Conservation (phyloP, 768 basidiomycete genomes). For the Amanita muscaria region DNA sequence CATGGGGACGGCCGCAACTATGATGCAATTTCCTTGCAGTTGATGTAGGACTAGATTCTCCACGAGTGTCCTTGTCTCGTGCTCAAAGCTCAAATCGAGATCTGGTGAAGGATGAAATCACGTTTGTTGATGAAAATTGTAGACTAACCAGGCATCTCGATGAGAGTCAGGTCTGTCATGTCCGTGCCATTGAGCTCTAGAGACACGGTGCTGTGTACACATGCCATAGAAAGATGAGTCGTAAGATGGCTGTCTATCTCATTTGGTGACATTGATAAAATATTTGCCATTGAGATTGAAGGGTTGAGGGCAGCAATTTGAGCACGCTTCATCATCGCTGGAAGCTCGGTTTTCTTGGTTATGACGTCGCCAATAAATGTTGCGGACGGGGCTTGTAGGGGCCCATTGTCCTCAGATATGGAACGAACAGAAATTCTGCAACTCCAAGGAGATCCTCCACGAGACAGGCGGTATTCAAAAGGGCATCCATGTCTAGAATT, state of each 20-base stretch:
- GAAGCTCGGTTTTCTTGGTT: slow-evolving; percentile 20
- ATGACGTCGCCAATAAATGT: slow-evolving; percentile 19
- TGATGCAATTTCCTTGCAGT: slow-evolving; percentile 31
- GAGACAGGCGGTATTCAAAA: slow-evolving; percentile 27
- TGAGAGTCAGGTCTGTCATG: too few relatives aligned
- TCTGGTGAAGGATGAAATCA: neutral
- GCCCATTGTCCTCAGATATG: slow-evolving; percentile 26
- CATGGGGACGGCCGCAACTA: too few relatives aligned
- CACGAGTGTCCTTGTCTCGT: slow-evolving; percentile 34
- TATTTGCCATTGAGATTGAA: slow-evolving; percentile 5
- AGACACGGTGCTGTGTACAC: too few relatives aligned
- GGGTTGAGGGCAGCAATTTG: slow-evolving; percentile 18
- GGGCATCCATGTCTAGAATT: slow-evolving; percentile 18
- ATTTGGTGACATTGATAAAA: neutral
- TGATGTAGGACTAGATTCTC: slow-evolving; percentile 40
- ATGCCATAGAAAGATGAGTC: too few relatives aligned
- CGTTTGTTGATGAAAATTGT: slow-evolving; percentile 24
- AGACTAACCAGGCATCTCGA: neutral
- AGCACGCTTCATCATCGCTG: slow-evolving; percentile 23
- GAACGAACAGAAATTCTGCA: slow-evolving; percentile 35
- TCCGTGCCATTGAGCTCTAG: too few relatives aligned
- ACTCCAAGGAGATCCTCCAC: slow-evolving; percentile 19
- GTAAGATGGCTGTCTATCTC: too few relatives aligned
- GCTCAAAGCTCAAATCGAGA: slow-evolving; percentile 14
- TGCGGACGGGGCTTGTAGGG: slow-evolving; percentile 16